Base-by-base conservation (phyloP, 208 protist species). In the Acanthamoeba pearcei region DNA sequence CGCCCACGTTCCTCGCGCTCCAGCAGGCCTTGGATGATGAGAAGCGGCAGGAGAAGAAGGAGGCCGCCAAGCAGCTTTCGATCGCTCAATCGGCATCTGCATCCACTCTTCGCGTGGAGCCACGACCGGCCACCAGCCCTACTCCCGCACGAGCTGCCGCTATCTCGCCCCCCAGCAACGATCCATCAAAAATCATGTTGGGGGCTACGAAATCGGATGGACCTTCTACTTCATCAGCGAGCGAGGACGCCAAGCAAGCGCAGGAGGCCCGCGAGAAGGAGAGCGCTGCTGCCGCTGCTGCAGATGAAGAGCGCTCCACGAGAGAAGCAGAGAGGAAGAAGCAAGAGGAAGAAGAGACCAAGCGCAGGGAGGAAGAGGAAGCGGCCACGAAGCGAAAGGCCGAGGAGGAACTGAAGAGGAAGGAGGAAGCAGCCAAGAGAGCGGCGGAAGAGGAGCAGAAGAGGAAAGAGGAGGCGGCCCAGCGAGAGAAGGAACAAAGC, bases 11-110 rank as follows among this genome's bases (percentile, higher is more conserved):
- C 74, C 32, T 82, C 42, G 74, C 74, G 19, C 74, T 82, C 0
- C 74, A 82, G 74, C 74, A 55, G 17, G 74, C 74, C 38, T 38
- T 82, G 19, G 74, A 82, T 27, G 74, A 72, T 72, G 66, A 29
- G 15, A 82, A 53, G 5, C 74, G 53, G 29, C 74, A 49, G 72
- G 35, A 80, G 72, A 17, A 38, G n/a, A 38, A 38, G 72, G 72
- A 10, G 8, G 32, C 72, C 42, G 42, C 53, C 53, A 57, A 57
- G 53, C 53, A 57, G 24, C 29, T 38, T 4, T 1, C 74, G 22
- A 82, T 46, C 38, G 17, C 70, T 27, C 12, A 12, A 35, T 35
- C 70, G 6, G 70, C 13, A 24, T 49, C 29, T 13, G 38, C 6
- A 78, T 78, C 70, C 22, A 27, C 70, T 15, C 32, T 46, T 42